Evolutionary conservation across 2,329 filamentous ascomycete genomes (phyloP).

Genomic region (Cordyceps sp.): DNA sequence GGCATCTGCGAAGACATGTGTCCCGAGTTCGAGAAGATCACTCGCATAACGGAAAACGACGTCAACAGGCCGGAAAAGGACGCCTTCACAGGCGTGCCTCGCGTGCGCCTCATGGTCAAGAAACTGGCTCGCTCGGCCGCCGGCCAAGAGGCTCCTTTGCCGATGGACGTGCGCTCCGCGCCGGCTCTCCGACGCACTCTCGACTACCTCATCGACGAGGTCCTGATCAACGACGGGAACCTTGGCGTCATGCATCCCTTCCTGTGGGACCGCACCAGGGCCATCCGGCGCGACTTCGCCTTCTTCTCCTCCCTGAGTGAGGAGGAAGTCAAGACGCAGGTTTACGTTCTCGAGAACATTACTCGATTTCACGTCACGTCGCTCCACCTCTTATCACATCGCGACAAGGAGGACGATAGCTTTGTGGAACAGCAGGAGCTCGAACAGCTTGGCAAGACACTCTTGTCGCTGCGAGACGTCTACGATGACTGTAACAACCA

Average conservation of each 20-base stretch:
- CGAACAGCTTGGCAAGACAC: constrained; percentile 48
- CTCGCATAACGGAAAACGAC: constrained; percentile 43
- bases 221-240: constrained; percentile 37
- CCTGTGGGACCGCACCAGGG: constrained; percentile 51
- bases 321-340: constrained; percentile 38
- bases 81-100: constrained; percentile 24
- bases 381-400: constrained; percentile 43
- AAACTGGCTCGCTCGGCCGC: constrained; percentile 51
- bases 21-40: constrained; percentile 48
- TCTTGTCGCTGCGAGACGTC: constrained; percentile 47
- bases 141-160: constrained; percentile 49
- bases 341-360: constrained; percentile 50
- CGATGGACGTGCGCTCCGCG: constrained; percentile 50
- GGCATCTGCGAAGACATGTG: constrained; percentile 57
- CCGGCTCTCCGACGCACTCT: constrained; percentile 40
- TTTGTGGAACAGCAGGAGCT: constrained; percentile 52
- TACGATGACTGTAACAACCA: constrained; percentile 50
- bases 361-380: constrained; percentile 50
- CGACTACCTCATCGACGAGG: constrained; percentile 44
- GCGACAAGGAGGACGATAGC: constrained; percentile 37
- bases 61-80: constrained; percentile 39
- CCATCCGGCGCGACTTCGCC: constrained; percentile 51
- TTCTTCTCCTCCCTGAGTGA: constrained; percentile 45
- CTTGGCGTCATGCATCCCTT: constrained; percentile 43
- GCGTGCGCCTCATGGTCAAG: constrained; percentile 44